Evolutionary conservation across 1,139 yeast genomes (phyloP).

Genomic region (Nakaseomyces delphensis): DNA sequence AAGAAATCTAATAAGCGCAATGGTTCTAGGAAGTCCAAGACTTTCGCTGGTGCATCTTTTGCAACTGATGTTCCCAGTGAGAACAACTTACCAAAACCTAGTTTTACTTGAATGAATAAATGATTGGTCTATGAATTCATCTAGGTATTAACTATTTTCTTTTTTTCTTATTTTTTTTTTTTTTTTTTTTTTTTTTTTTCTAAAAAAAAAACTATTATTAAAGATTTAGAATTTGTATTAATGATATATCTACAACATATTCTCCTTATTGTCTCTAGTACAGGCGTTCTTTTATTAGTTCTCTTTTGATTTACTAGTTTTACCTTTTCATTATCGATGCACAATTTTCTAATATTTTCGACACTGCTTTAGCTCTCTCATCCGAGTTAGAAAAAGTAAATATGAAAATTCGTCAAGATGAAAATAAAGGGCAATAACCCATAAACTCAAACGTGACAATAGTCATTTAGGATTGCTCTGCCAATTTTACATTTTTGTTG

Average conservation of each 20-base stretch:
- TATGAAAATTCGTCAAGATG: no score
- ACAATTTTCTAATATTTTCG: no score
- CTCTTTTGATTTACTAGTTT: conserved; percentile 80
- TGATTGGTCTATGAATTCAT: not conserved
- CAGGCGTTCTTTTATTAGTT: no score
- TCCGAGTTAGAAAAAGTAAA: not conserved
- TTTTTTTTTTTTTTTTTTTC: not conserved
- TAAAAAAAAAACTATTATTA: conserved; percentile 1
- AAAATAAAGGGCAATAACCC: no score
- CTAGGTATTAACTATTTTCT: not conserved
- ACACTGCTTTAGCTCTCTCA: not conserved
- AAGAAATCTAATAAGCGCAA: not conserved
- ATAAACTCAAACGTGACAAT: no score
- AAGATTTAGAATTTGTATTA: conserved; percentile 4
- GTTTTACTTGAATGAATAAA: conserved; percentile 16
- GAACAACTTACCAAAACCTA: conserved; percentile 24
- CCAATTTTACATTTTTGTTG: no score
- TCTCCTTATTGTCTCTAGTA: no score
- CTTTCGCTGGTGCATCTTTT: conserved; percentile 27
- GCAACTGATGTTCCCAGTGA: conserved; percentile 29
- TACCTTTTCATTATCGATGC: no score
- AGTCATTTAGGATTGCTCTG: no score
- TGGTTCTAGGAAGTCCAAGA: conserved; percentile 5
- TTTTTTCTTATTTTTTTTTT: conserved; percentile 1
- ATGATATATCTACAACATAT: not conserved